Evolutionary conservation across 2,329 filamentous ascomycete species (phyloP).

Genomic region (Colletotrichum shisoi): DNA sequence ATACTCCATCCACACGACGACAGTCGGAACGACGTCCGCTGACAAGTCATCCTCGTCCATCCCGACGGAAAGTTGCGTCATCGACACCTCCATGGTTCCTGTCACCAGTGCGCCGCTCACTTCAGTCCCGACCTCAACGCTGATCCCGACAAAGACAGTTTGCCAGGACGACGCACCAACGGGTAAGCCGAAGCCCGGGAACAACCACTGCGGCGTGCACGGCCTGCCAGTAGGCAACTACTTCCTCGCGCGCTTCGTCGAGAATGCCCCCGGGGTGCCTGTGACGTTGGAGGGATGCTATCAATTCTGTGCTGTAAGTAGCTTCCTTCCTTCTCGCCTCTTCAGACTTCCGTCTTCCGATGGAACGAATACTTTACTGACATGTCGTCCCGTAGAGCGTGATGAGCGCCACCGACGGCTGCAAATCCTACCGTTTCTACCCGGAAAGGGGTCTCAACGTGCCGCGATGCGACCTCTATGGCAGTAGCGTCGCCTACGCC

Average conservation of each 20-base stretch:
- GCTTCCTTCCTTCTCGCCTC: not conserved
- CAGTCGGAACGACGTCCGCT: conserved; percentile 14
- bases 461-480: conserved; percentile 51
- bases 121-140: conserved; percentile 42
- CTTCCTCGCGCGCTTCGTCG: conserved; percentile 51
- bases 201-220: conserved; percentile 52
- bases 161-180: conserved; percentile 44
- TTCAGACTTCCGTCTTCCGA: too few relatives aligned
- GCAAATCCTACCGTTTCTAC: conserved; percentile 51
- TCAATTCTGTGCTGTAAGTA: conserved; percentile 52
- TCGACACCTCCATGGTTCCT: conserved; percentile 49
- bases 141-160: conserved; percentile 47
- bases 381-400: conserved; percentile 42
- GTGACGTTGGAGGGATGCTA: conserved; percentile 54
- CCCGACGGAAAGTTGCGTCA: conserved; percentile 42
- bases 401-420: conserved; percentile 46
- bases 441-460: conserved; percentile 44
- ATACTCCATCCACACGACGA: conserved; percentile 31
- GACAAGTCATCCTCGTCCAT: not conserved
- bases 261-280: conserved; percentile 47
- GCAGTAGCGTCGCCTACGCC: conserved; percentile 45
- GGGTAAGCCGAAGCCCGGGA: conserved; percentile 45
- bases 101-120: conserved; percentile 44
- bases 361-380: not conserved
- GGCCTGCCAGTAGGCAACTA: conserved; percentile 49